These are phyloP conservation scores for Fusarium camptoceras DNA, from an alignment of 2,329 filamentous ascomycete genomes.

Conservation along the genomic window DNA sequence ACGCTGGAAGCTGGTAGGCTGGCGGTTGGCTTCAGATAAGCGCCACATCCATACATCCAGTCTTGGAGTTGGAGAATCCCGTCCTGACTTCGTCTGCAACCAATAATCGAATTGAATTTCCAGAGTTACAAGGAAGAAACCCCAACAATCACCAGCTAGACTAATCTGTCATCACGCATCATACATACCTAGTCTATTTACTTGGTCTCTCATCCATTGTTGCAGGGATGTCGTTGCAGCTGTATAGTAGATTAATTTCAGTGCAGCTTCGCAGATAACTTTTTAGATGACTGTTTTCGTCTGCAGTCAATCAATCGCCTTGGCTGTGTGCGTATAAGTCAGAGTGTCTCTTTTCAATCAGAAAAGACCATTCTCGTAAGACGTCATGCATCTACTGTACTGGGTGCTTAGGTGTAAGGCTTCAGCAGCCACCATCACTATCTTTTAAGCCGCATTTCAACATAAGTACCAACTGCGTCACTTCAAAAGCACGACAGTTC, in stretches of 20 bases:
- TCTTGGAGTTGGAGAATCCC: constrained; percentile 24
- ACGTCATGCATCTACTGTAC: neutral
- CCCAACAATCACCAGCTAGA: constrained; percentile 12
- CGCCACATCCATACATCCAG: constrained; percentile 29
- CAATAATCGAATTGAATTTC: constrained; percentile 16
- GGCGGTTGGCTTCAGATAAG: constrained; percentile 12
- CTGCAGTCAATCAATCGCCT: neutral
- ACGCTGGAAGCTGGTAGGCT: neutral
- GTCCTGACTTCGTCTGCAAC: neutral
- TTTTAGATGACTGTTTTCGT: neutral
- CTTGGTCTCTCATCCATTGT: constrained; percentile 7
- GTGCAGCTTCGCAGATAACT: constrained; percentile 15
- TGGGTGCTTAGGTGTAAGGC: constrained; percentile 12
- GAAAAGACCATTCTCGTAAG: neutral
- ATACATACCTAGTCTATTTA: neutral
- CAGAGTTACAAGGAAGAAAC: constrained; percentile 12
- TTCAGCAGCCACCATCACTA: neutral
- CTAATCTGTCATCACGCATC: constrained; percentile 12
- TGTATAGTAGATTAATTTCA: constrained; percentile 26
- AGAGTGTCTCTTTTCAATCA: neutral
- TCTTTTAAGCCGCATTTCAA: neutral
- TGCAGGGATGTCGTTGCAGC: constrained; percentile 23
- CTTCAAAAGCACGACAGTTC: constrained; percentile 26
- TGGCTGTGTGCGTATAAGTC: neutral
- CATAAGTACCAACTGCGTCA: constrained; percentile 21